Conservation (phyloP, 1,284 basidiomycete genomes). For the Fomitopsis schrenkii region DNA sequence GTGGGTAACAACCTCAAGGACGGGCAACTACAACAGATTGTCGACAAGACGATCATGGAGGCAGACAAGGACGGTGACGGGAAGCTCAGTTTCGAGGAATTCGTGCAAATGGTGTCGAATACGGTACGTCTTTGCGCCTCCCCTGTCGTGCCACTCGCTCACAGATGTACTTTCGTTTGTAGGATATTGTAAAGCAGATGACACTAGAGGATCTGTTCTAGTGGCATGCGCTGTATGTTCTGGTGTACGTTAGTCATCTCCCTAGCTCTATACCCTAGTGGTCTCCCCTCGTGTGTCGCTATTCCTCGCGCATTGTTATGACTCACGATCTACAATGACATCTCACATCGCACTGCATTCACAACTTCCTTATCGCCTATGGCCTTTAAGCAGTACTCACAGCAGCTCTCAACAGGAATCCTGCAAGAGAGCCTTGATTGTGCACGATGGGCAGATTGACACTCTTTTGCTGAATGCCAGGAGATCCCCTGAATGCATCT, state of each 20-base stretch:
- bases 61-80: constrained; percentile 98
- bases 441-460: background rate
- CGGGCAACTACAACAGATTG: constrained; percentile 98
- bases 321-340: background rate
- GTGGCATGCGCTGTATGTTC: background rate
- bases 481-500: background rate
- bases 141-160: background rate
- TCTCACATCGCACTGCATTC: background rate
- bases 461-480: background rate
- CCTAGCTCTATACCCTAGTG: constrained; percentile 3
- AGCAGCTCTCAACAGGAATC: background rate
- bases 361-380: background rate
- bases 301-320: background rate
- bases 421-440: background rate
- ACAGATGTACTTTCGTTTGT: background rate
- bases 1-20: constrained; percentile 99
- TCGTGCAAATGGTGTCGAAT: constrained; percentile 94
- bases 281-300: background rate
- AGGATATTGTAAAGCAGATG: constrained; percentile 98
- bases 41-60: constrained; percentile 99
- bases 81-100: constrained; percentile 96
- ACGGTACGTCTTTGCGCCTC: constrained; percentile 53
- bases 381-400: background rate
- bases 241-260: background rate
- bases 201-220: constrained; percentile 92